phyloP scores from a whole-genome alignment of 202 grass and related monocot genomes.

The Musa balbisiana region DNA sequence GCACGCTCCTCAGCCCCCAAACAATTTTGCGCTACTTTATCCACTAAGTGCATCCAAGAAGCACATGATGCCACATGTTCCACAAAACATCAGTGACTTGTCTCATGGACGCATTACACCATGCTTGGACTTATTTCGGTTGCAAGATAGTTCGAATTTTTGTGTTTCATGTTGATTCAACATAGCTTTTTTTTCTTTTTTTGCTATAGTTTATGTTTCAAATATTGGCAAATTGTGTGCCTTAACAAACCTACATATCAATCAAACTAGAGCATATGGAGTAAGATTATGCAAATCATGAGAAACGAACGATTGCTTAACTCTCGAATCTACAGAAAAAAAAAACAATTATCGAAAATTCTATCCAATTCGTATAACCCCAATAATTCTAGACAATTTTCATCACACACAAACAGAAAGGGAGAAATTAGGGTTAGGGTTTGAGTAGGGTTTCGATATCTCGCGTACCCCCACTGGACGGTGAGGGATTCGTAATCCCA shows the following conservation, averaged over 20 bases:
- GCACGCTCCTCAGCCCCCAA: not conserved
- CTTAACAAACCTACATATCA: not conserved
- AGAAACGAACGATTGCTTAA: not conserved
- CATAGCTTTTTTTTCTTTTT: not conserved
- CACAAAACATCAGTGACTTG: not conserved
- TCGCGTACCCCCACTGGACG: slow-evolving; percentile 72
- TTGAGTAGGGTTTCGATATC: not conserved
- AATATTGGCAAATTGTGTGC: not conserved
- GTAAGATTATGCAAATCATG: not conserved
- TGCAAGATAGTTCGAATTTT: not conserved
- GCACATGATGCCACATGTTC: not conserved
- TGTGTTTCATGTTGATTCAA: not conserved
- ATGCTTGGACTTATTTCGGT: not conserved
- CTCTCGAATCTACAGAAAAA: not conserved
- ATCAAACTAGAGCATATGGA: not conserved
- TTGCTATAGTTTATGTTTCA: not conserved
- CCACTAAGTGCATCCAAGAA: not conserved
- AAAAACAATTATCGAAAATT: not conserved
- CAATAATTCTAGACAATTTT: no score
- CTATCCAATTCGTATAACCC: not conserved
- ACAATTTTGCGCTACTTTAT: not conserved
- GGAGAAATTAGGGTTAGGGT: no score
- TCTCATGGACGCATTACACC: not conserved
- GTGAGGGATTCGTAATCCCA: slow-evolving; percentile 87
- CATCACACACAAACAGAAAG: not conserved